Conservation (phyloP, 768 basidiomycete genomes). For the Tulasnella sp. region DNA sequence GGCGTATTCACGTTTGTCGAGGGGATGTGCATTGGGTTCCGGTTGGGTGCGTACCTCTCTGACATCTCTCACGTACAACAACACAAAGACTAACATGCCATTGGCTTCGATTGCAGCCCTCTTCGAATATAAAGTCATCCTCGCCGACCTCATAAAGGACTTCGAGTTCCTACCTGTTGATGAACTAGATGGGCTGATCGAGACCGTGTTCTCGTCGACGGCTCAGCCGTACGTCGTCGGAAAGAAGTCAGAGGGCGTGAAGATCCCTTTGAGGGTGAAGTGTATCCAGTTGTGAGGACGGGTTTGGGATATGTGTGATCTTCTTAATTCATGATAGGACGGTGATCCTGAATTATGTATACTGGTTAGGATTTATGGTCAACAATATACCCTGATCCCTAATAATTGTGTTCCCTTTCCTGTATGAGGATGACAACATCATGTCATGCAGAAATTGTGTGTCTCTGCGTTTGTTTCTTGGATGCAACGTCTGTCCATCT, state of each 20-base stretch:
- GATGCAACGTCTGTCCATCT: too few relatives aligned
- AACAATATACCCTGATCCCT: too few relatives aligned
- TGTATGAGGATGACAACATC: too few relatives aligned
- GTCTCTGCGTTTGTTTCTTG: too few relatives aligned
- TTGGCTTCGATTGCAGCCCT: constrained; percentile 25
- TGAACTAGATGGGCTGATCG: constrained; percentile 23
- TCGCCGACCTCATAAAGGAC: constrained; percentile 30
- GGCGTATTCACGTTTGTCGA: constrained; percentile 34
- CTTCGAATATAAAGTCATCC: constrained; percentile 35
- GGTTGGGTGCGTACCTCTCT: constrained; percentile 22
- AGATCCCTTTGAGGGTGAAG: constrained; percentile 14
- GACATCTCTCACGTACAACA: not conserved
- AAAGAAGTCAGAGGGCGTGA: constrained; percentile 14
- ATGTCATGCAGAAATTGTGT: too few relatives aligned
- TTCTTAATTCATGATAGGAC: too few relatives aligned
- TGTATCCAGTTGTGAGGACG: too few relatives aligned
- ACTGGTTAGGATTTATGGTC: too few relatives aligned
- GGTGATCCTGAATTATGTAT: too few relatives aligned
- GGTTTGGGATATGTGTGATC: too few relatives aligned
- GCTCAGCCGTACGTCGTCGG: constrained; percentile 17
- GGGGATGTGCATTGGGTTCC: constrained; percentile 36
- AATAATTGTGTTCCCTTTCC: too few relatives aligned
- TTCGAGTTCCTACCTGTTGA: constrained; percentile 29
- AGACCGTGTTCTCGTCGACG: constrained; percentile 14
- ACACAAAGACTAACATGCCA: too few relatives aligned